phyloP scores from a whole-genome alignment of 306 rosid genomes.

The Trichosanthes cucumerina region DNA sequence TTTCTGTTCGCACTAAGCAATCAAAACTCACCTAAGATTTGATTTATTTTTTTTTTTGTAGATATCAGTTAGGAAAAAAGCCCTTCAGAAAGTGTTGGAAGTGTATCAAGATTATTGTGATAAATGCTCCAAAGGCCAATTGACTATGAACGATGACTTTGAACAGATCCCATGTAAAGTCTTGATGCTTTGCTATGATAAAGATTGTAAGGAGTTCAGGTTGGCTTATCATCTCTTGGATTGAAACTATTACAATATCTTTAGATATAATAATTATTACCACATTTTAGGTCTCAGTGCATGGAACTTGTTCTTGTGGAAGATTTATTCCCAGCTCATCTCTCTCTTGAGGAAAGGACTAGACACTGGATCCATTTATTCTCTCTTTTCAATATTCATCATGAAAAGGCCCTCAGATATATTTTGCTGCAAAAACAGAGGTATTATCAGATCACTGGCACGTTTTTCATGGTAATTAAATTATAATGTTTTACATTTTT shows the following conservation, averaged over 20 bases:
- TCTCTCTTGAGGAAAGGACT: conserved; percentile 60
- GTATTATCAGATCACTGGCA: conserved; percentile 32
- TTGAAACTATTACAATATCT: conserved; percentile 11
- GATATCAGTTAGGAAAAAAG: conserved; percentile 67
- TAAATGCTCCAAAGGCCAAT: conserved; percentile 57
- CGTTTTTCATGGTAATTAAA: background rate
- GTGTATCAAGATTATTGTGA: conserved; percentile 65
- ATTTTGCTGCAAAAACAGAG: conserved; percentile 77
- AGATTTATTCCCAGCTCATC: conserved; percentile 55
- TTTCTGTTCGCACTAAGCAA: background rate
- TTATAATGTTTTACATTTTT: background rate
- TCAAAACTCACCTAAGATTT: background rate
- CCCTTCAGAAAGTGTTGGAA: conserved; percentile 64
- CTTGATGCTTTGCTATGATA: conserved; percentile 82
- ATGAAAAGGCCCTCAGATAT: conserved; percentile 46
- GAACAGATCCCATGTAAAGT: conserved; percentile 84
- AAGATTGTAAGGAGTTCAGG: conserved; percentile 88
- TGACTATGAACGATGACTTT: conserved; percentile 38
- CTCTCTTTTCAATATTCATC: conserved; percentile 59
- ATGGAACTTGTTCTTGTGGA: conserved; percentile 69
- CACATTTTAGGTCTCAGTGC: conserved; percentile 52
- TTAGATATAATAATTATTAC: conserved; percentile 11
- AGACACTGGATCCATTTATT: conserved; percentile 81
- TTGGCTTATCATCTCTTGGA: conserved; percentile 25
- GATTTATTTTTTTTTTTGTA: conserved; percentile 15